A percentile compares a stretch with the other conserved stretches of the same genome.
These are phyloP conservation scores for Oryza rufipogon DNA, from an alignment of 176 grass and related monocot genomes.

Conservation along the genomic window DNA sequence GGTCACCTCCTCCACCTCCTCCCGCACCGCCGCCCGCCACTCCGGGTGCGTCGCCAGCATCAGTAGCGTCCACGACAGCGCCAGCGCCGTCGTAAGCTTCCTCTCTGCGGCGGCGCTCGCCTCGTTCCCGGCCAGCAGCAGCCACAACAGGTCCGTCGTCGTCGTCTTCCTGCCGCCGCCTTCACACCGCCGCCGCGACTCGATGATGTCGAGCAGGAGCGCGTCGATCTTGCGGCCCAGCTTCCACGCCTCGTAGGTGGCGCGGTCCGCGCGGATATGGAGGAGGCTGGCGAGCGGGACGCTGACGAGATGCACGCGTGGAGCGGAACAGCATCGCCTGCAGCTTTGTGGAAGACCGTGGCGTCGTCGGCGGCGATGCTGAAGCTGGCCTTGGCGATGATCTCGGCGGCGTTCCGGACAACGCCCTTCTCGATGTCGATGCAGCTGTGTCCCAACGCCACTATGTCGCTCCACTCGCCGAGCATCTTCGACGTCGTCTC, in stretches of 20 bases:
- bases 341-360: slow-evolving; percentile 64
- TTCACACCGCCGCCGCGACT: neutral
- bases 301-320: slow-evolving; percentile 54
- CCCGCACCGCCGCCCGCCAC: slow-evolving; percentile 66
- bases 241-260: slow-evolving; percentile 63
- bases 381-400: slow-evolving; percentile 83
- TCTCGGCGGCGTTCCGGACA: slow-evolving; percentile 67
- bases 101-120: slow-evolving; percentile 1
- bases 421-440: slow-evolving; percentile 62
- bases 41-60: slow-evolving; percentile 73
- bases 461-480: slow-evolving; percentile 33
- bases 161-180: neutral
- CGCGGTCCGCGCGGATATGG: slow-evolving; percentile 1
- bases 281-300: slow-evolving; percentile 68
- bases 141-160: slow-evolving; percentile 55
- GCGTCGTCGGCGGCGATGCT: slow-evolving; percentile 48
- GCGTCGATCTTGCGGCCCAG: slow-evolving; percentile 80
- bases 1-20: slow-evolving; percentile 45
- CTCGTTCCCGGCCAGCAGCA: slow-evolving; percentile 57
- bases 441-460: neutral
- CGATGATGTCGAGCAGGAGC: slow-evolving; percentile 61
- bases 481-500: slow-evolving; percentile 66
- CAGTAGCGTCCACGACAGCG: slow-evolving; percentile 76
- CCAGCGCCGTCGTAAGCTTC: slow-evolving; percentile 62
- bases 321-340: slow-evolving; percentile 70